Base-by-base conservation (phyloP, 345 rosid genomes). In the Linum trigynum region DNA sequence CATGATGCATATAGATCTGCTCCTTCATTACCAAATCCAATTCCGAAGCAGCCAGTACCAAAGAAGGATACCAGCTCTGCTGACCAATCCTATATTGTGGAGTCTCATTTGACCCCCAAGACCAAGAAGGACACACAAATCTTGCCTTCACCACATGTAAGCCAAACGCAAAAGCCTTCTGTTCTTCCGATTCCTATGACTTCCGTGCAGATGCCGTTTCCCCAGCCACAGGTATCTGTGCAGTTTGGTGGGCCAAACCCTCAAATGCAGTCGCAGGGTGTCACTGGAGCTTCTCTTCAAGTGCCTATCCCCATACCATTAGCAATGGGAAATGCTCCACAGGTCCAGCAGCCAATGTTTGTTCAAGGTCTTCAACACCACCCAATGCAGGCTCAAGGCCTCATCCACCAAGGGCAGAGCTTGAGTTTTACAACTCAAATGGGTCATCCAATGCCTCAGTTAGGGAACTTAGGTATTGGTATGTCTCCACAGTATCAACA, bases 361-460 rank as follows among this genome's bases (percentile, higher is more conserved):
- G 83, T 88, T 72, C 80, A 78, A 57, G 89, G 94, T 71, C 83
- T 88, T 60, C 88, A 81, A 40, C 69, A 83, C 8, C 96, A 83
- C 73, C 85, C 85, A 35, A 62, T 88, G 84, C 91, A 79, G 74
- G 81, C 88, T 68, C 98, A 84, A 73, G 87, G 92, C 64, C 82
- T 89, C 73, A 87, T 85, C 74, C 97, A 85, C 78, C 99, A 88
- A 79, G 81, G 86, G 10, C 97, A 84, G 78, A 85, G 91, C 65
- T 68, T 88, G 78, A 60, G 82, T 74, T 94, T 82, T 78, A 69
- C 89, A 4, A 32, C 81, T 65, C 85, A 84, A 35, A 77, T 90
- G 79, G 85, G 86, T 71, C 72, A 85, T 65, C 95, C 83, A 64
- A 65, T 85, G 59, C 78, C 83, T 69, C 96, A 78, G 73, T 39